Conservation (phyloP, 106 monocot genomes). For the Iris macrosiphon region DNA sequence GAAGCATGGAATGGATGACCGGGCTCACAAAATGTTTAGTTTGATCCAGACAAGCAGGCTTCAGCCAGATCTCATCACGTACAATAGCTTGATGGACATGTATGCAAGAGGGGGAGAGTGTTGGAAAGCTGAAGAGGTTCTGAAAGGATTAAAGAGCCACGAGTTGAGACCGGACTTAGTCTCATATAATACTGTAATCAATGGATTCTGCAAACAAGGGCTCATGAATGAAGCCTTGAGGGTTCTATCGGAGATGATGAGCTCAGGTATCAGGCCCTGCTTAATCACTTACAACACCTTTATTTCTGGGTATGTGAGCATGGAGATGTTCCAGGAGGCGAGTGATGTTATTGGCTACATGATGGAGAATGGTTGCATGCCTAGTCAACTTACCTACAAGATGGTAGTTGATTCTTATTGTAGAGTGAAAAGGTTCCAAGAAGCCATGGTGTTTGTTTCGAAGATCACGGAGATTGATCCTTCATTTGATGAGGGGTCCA, state of each 20-base stretch:
- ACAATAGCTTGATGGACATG: constrained; percentile 93
- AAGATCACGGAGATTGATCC: constrained; percentile 52
- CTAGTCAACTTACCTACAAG: constrained; percentile 67
- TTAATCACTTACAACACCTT: constrained; percentile 75
- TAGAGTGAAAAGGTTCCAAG: constrained; percentile 43
- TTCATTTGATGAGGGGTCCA: constrained; percentile 28
- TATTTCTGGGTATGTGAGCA: constrained; percentile 44
- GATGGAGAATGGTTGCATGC: constrained; percentile 51
- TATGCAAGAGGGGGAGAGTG: constrained; percentile 70
- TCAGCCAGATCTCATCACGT: constrained; percentile 72
- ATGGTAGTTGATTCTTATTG: constrained; percentile 61
- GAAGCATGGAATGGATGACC: constrained; percentile 59
- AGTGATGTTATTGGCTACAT: constrained; percentile 58
- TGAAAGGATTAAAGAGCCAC: constrained; percentile 39
- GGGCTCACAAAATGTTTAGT: constrained; percentile 63
- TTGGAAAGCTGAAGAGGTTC: constrained; percentile 79
- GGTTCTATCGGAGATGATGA: constrained; percentile 55
- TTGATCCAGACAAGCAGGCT: constrained; percentile 44
- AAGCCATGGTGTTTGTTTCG: constrained; percentile 51
- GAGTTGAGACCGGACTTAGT: constrained; percentile 53
- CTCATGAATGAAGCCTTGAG: constrained; percentile 68
- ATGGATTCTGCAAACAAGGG: constrained; percentile 81
- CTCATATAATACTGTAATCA: constrained; percentile 89
- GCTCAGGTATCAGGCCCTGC: constrained; percentile 49
- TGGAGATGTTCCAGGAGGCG: constrained; percentile 65